phyloP scores from a whole-genome alignment of 305 asterid species.

The Striga hermonthica region DNA sequence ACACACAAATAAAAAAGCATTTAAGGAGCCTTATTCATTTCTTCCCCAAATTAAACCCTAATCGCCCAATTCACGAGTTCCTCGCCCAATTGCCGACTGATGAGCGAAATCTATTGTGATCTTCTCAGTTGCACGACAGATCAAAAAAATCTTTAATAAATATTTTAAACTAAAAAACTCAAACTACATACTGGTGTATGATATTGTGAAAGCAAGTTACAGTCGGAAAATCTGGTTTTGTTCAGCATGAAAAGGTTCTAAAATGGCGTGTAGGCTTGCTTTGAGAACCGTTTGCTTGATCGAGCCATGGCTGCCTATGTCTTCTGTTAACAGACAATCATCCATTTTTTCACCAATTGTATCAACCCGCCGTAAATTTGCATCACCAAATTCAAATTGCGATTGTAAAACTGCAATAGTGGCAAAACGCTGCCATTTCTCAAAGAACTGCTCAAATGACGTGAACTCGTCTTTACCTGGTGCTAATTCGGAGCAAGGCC shows the following conservation, averaged over 20 bases:
- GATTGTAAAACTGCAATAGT: conserved; percentile 41
- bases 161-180: background rate
- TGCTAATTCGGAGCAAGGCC: conserved; percentile 55
- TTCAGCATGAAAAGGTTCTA: background rate
- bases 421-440: conserved; percentile 34
- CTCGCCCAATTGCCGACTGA: too few species aligned
- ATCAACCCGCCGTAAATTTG: conserved; percentile 34
- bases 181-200: too few species aligned
- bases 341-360: conserved; percentile 33
- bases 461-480: conserved; percentile 42
- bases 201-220: too few species aligned
- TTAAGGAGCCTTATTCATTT: too few species aligned
- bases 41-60: too few species aligned
- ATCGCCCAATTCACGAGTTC: too few species aligned
- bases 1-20: too few species aligned
- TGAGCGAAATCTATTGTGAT: too few species aligned
- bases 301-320: conserved; percentile 55
- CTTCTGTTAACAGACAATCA: conserved; percentile 30
- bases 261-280: conserved; percentile 64
- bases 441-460: conserved; percentile 44
- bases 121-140: too few species aligned
- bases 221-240: too few species aligned
- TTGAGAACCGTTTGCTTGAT: conserved; percentile 51
- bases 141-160: too few species aligned
- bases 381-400: conserved; percentile 32